Evolutionary conservation across 108 stramenopile species (phyloP), one percentile per base, ranked within the genome.

Genomic region (Stephanodiscus minutulus): DNA sequence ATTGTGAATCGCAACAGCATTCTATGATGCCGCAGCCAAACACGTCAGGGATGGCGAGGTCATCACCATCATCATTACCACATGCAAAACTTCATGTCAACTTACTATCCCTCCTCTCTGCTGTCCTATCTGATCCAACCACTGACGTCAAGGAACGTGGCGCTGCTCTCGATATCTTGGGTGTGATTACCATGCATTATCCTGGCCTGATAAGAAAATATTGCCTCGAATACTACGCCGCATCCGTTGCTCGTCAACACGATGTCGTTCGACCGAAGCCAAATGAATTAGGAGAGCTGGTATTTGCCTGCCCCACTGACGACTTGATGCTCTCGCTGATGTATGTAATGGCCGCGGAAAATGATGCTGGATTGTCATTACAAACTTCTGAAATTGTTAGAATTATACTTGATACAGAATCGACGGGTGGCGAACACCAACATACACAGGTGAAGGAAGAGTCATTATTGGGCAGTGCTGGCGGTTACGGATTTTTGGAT

Each of bases 301-400:
- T 95, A 27, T 89, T 91, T 39, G 61, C 69, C 5, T 87, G 84
- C 53, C 87, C 88, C 39, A 82, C 88, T 3, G 72, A 86, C 61
- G 93, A 95, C 57, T 50, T 95, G 17, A 54, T 95, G 36, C 83
- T 84, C 2, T 82, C 93, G 39, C 80, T 95, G 17, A 53, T 95
- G 13, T 85, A 81, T 43, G 44, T 88, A 0, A 80, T 95, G 74
- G 80, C 85, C 35, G 77, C 82, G 5, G 91, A 91, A 70, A 80
- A 76, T 3, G 94, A 95, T 83, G 91, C 94, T 43, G 94, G 94
- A 8, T 31, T 92, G 11, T 64, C 92, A 37, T 83, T 95, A 29
- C 91, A 92, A 74, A 81, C 84, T 25, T 86, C 88, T 8, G 94
- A 95, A 67, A 88, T 92, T 35, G 81, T 95, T 69, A 68, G 91